A percentile compares a stretch with the other conserved stretches of the same genome.
Conservation (phyloP, 371 early-diverging fungal genomes). For the Basidiobolus meristosporus region DNA sequence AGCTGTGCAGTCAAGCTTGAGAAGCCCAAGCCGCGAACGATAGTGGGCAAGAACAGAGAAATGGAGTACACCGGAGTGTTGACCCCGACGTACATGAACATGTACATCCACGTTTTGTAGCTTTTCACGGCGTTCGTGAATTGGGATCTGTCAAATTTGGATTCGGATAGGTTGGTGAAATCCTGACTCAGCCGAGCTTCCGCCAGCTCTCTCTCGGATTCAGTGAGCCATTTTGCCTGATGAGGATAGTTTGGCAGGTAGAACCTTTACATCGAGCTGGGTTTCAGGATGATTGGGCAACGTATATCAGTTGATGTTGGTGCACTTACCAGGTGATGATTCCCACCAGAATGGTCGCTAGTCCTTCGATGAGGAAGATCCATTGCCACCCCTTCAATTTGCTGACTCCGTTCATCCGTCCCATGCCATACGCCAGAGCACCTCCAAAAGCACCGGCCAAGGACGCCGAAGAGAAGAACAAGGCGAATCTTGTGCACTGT, state of each 20-base stretch:
- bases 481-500: conserved; percentile 41
- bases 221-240: conserved; percentile 1
- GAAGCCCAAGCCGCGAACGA: too few species aligned
- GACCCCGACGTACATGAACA: conserved; percentile 25
- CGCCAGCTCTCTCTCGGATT: conserved; percentile 1
- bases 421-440: conserved; percentile 23
- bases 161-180: neutral
- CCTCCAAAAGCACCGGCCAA: conserved; percentile 59
- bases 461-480: conserved; percentile 39
- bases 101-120: conserved; percentile 21
- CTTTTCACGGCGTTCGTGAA: conserved; percentile 22
- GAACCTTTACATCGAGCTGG: too few species aligned
- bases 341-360: conserved; percentile 2
- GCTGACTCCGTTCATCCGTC: conserved; percentile 26
- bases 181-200: neutral
- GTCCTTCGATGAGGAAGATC: conserved; percentile 6
- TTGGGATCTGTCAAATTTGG: conserved; percentile 27
- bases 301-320: too few species aligned
- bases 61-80: conserved; percentile 35
- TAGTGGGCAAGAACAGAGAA: conserved; percentile 35
- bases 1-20: neutral
- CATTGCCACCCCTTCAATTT: conserved; percentile 33
- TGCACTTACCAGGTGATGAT: conserved; percentile 1
- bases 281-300: too few species aligned
- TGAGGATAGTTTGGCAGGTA: conserved; percentile 1